phyloP scores from a whole-genome alignment of 768 basidiomycete genomes.

The Melanogaster broomeanus region DNA sequence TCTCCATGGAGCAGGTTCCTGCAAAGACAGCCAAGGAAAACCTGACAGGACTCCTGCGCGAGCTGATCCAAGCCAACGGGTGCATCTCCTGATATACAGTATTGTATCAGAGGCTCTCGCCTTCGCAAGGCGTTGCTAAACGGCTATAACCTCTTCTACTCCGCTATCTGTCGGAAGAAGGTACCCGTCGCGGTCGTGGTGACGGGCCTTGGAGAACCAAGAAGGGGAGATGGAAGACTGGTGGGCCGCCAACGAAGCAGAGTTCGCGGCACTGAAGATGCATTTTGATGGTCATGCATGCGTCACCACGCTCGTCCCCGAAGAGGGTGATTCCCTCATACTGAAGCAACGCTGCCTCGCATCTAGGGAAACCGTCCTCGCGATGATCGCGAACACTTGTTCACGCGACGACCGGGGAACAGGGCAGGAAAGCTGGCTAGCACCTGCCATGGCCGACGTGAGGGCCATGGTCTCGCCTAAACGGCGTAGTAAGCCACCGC shows the following conservation, averaged over 20 bases:
- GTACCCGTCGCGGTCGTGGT: conserved; percentile 39
- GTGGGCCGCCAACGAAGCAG: conserved; percentile 36
- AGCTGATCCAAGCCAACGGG: conserved; percentile 27
- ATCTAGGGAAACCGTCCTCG: conserved; percentile 23
- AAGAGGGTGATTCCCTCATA: conserved; percentile 29
- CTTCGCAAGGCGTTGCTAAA: conserved; percentile 25
- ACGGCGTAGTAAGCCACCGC: conserved; percentile 2
- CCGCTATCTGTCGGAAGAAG: conserved; percentile 35
- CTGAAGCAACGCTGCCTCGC: conserved; percentile 29
- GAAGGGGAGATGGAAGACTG: conserved; percentile 27
- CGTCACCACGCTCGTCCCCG: conserved; percentile 37
- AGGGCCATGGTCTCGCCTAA: conserved; percentile 22
- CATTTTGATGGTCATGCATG: conserved; percentile 38
- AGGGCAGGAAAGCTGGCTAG: conserved; percentile 20
- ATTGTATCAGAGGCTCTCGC: conserved; percentile 35
- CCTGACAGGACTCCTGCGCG: conserved; percentile 24
- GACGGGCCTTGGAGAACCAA: conserved; percentile 40
- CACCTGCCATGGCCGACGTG: conserved; percentile 21
- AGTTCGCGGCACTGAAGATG: conserved; percentile 31
- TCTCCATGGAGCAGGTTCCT: conserved; percentile 27
- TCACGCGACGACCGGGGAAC: conserved; percentile 25
- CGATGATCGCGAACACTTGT: conserved; percentile 19
- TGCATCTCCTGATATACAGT: conserved; percentile 33
- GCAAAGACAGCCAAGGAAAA: conserved; percentile 30
- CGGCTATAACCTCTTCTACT: conserved; percentile 42